These are phyloP conservation scores for Penstemon davidsonii DNA, from an alignment of 257 asterid species.

Conservation along the genomic window DNA sequence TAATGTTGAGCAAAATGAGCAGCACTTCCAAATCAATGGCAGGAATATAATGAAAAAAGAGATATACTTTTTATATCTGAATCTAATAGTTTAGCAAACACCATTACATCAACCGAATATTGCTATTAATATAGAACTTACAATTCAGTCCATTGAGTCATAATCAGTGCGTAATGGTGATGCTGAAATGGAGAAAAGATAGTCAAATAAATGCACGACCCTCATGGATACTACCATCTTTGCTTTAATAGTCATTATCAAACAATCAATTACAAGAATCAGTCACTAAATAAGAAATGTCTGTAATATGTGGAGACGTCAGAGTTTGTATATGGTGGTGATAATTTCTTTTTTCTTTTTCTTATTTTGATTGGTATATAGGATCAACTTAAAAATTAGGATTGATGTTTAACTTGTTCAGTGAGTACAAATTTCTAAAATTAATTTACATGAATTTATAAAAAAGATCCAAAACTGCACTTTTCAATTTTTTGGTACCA, in stretches of 20 bases:
- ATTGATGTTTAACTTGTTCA: background rate
- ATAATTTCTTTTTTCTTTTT: too few relatives aligned
- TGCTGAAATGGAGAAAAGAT: background rate
- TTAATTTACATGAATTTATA: too few relatives aligned
- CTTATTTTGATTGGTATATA: too few relatives aligned
- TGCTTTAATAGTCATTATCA: conserved; percentile 15
- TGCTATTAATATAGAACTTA: background rate
- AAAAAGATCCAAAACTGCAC: too few relatives aligned
- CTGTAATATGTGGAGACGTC: background rate
- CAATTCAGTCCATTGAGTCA: background rate
- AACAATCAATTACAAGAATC: background rate
- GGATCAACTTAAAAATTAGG: background rate
- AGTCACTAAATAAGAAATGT: background rate
- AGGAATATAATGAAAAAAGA: conserved; percentile 2
- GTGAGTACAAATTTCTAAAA: background rate
- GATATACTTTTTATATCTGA: background rate
- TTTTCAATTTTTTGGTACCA: too few relatives aligned
- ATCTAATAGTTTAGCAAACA: background rate
- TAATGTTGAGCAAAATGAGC: background rate
- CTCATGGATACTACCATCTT: background rate
- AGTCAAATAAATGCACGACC: background rate
- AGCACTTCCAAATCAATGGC: background rate
- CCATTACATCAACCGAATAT: conserved; percentile 1
- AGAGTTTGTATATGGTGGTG: background rate
- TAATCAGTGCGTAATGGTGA: background rate